Base-by-base conservation (phyloP, 2,329 filamentous ascomycete species). In the Ustulina deusta region DNA sequence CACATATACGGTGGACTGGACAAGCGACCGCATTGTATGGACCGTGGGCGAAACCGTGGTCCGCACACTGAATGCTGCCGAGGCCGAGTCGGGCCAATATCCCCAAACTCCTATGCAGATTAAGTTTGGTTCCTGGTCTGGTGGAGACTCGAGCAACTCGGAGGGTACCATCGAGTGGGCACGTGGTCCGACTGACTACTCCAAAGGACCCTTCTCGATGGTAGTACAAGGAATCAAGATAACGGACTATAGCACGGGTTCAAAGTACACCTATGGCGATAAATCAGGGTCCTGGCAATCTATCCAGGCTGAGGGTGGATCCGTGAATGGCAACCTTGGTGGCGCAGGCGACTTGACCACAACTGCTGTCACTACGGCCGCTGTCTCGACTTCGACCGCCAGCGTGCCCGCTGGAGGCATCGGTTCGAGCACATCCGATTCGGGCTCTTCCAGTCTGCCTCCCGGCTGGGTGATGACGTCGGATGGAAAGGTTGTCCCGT, bases 71-170 rank as follows among this genome's bases (percentile, higher is more conserved):
- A 89, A 86, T 54, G 87, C 89, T 46, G 84, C 82, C 57, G 89
- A 92, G 60, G 92, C 94, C 67, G 87, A 90, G 69, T 77, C 84
- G 63, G 85, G 85, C 70, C 92, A 97, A 80, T 99, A 97, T 78
- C 96, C 96, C 7, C 96, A 99, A 82, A 94, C 94, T 0, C 96
- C 96, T 3, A 97, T 97, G 93, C 91, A 94, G 81, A 83, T 98
- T 81, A 97, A 95, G 81, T 90, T 98, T 74, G 96, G 96, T 68
- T 84, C 91, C 64, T 99, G 96, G 96, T 90, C 93, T 61, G 96
- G 94, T 76, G 96, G 96, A 73, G 96, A 98, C 79, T 81, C 93
- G 0, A 85, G 84, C 74, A 97, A 98, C 79, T 77, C 90, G 0
- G 79, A 85, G 15, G 96, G 96, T 65, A 98, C 95, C 17, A 93